Base-by-base conservation (phyloP, 345 rosid species). In the Citrus medica region DNA sequence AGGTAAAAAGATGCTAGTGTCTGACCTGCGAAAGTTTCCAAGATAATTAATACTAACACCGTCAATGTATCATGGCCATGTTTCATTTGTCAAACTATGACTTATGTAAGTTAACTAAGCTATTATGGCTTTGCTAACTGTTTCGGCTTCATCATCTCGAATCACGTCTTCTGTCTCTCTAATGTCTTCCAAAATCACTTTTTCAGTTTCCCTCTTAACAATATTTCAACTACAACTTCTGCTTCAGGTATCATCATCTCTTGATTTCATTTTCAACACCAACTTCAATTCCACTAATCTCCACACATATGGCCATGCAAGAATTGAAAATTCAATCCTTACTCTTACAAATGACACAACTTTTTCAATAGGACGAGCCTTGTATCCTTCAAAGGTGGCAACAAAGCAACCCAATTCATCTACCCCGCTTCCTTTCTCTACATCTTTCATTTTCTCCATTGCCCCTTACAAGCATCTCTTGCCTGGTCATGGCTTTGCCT, bases 391-490 rank as follows among this genome's bases (percentile, higher is more conserved):
- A 9, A 69, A 22, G 48, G 78, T 90, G 46, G 82, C 64, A 0
- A 78, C 88, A 7, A 85, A 77, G 76, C 68, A 79, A 25, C 83
- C 84, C 51, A 33, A 68, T 9, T 79, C 88, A 32, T 85, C 91
- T 7, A 5, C 59, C 27, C 38, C 79, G 7, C 88, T 79, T 67
- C 82, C 81, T 65, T 89, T 89, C 84, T 88, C 80, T 7, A 90
- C 89, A 16, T 88, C 90, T 46, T 90, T 90, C 86, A 84, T 90
- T 73, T 90, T 88, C 86, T 66, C 89, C 69, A 85, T 86, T 82
- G 84, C 84, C 59, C 89, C 85, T 27, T 77, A 22, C 81, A 83
- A 65, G 65, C 74, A 80, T 78, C 65, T 78, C 0, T 87, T 90
- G 55, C 86, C 87, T 27, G 90, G 91, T 12, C 91, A 86, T 74